Evolutionary conservation across 495 filamentous ascomycete genomes (phyloP).

Genomic region (Elaphomyces granulatus): DNA sequence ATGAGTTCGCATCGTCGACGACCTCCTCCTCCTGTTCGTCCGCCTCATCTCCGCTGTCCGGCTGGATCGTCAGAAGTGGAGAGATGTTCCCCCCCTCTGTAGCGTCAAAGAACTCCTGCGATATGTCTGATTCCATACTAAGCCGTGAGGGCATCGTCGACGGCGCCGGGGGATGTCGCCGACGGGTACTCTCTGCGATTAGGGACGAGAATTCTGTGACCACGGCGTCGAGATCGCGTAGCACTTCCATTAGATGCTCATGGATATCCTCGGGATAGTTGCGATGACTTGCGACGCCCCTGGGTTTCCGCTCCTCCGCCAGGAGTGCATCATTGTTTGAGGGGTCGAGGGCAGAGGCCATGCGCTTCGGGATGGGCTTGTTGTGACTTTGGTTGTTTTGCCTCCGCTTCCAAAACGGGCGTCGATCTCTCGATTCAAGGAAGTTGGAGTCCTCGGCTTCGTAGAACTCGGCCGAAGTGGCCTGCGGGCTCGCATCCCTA

Average conservation of each 20-base stretch:
- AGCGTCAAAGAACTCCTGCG: slow-evolving; percentile 92
- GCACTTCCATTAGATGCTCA: slow-evolving; percentile 61
- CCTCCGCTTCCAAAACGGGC: slow-evolving; percentile 85
- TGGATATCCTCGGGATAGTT: slow-evolving; percentile 48
- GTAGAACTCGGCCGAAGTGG: slow-evolving; percentile 9
- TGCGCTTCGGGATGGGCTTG: slow-evolving; percentile 18
- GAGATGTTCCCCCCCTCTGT: slow-evolving; percentile 52
- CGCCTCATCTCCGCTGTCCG: slow-evolving; percentile 41
- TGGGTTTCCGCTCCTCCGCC: slow-evolving; percentile 28
- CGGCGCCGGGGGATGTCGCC: slow-evolving; percentile 42
- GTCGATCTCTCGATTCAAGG: slow-evolving; percentile 23
- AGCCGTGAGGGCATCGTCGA: slow-evolving; percentile 41
- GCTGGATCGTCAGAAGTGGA: slow-evolving; percentile 58
- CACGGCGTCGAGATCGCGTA: slow-evolving; percentile 70
- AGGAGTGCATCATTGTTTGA: slow-evolving; percentile 24
- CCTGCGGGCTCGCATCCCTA: slow-evolving; percentile 28
- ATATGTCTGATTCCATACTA: slow-evolving; percentile 68
- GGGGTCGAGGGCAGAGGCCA: slow-evolving; percentile 22
- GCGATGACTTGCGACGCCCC: slow-evolving; percentile 20
- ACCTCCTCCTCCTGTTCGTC: slow-evolving; percentile 21
- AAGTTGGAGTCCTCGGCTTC: slow-evolving; percentile 28
- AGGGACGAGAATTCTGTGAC: slow-evolving; percentile 68
- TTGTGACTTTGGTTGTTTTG: slow-evolving; percentile 23
- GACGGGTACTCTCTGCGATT: slow-evolving; percentile 60
- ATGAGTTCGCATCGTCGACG: slow-evolving; percentile 38